phyloP scores from a whole-genome alignment of 108 stramenopile species.

The Bacterosira constricta region DNA sequence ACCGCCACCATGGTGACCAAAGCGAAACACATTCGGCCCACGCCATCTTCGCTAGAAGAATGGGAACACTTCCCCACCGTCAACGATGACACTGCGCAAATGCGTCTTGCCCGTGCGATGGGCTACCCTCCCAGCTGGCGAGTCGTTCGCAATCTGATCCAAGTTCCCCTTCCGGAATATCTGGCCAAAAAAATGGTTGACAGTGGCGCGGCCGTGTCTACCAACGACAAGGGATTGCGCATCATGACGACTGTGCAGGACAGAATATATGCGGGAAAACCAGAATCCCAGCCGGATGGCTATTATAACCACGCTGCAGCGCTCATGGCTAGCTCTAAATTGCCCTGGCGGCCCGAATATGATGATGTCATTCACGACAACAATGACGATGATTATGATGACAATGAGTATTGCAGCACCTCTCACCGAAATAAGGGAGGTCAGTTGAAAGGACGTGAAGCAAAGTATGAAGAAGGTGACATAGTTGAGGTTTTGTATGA shows the following conservation, averaged over 20 bases:
- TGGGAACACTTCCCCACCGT: conserved; percentile 49
- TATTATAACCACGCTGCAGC: conserved; percentile 55
- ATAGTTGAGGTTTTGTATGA: conserved; percentile 76
- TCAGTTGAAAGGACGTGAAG: conserved; percentile 63
- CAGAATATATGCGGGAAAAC: conserved; percentile 53
- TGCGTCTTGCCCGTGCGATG: conserved; percentile 72
- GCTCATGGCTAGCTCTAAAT: conserved; percentile 33
- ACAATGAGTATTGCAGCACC: conserved; percentile 46
- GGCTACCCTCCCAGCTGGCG: conserved; percentile 85
- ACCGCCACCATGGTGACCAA: background rate
- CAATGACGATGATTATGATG: conserved; percentile 52
- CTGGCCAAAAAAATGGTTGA: conserved; percentile 25
- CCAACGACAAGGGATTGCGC: background rate
- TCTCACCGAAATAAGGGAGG: conserved; percentile 56
- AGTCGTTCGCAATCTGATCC: conserved; percentile 61
- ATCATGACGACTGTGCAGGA: conserved; percentile 45
- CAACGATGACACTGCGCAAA: conserved; percentile 47
- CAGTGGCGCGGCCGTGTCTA: conserved; percentile 5
- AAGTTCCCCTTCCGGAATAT: conserved; percentile 31
- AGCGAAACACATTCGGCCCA: conserved; percentile 26
- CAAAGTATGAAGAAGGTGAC: conserved; percentile 75
- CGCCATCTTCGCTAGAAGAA: conserved; percentile 49
- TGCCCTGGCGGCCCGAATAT: conserved; percentile 47
- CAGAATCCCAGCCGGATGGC: conserved; percentile 41
- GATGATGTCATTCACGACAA: conserved; percentile 51